A percentile compares a stretch with the other conserved stretches of the same genome.
phyloP scores from a whole-genome alignment of 345 rosid genomes.

The Salix suchowensis region DNA sequence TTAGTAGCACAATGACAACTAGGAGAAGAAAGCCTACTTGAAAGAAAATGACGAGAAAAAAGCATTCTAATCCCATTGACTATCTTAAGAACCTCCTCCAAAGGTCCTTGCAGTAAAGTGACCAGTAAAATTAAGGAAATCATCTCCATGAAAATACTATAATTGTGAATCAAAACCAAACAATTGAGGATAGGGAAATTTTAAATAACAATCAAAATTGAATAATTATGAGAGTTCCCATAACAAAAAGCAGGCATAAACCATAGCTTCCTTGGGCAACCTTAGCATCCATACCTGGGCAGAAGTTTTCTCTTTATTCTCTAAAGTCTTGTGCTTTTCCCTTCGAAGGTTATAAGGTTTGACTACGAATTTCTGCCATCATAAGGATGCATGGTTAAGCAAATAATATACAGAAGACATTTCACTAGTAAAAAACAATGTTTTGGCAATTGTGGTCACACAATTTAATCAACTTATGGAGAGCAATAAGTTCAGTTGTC shows the following conservation, averaged over 20 bases:
- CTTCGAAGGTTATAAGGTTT: conserved; percentile 71
- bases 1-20: too few relatives aligned
- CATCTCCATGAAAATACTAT: too few relatives aligned
- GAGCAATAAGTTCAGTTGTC: not conserved
- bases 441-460: not conserved
- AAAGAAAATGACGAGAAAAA: too few relatives aligned
- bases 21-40: too few relatives aligned
- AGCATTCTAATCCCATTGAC: too few relatives aligned
- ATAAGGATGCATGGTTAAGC: not conserved
- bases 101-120: too few relatives aligned
- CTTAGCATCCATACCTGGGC: conserved; percentile 52
- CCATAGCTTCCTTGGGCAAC: not conserved
- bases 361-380: conserved; percentile 61
- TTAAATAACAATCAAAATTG: not conserved
- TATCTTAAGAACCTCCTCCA: too few relatives aligned
- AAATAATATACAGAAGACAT: not conserved
- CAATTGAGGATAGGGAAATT: not conserved
- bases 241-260: not conserved
- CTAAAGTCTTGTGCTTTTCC: conserved; percentile 65
- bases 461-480: not conserved
- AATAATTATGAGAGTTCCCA: not conserved
- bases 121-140: too few relatives aligned
- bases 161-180: not conserved
- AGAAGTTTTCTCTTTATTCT: conserved; percentile 61
- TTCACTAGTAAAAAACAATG: not conserved